These are phyloP conservation scores for Gaeumannomyces tritici DNA, from an alignment of 2,329 filamentous ascomycete genomes.

Conservation along the genomic window DNA sequence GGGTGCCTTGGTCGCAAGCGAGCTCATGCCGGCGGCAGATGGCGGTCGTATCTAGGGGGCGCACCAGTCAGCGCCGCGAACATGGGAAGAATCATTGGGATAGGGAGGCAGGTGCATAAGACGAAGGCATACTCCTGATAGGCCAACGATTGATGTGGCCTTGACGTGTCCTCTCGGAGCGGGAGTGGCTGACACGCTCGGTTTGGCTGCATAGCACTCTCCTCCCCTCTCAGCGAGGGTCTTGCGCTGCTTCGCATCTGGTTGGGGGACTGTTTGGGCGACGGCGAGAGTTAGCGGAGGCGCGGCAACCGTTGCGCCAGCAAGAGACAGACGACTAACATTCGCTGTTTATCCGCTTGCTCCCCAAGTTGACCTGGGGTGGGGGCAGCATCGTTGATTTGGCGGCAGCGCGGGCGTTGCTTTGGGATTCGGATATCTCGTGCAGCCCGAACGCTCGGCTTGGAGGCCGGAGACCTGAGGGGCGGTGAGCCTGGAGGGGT, in stretches of 20 bases:
- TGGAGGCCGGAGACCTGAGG: conserved; percentile 11
- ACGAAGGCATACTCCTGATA: conserved; percentile 5
- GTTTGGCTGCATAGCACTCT: conserved; percentile 33
- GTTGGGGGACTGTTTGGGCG: conserved; percentile 32
- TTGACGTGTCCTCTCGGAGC: conserved; percentile 24
- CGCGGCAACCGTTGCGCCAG: not conserved
- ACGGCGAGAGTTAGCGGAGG: not conserved
- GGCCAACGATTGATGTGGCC: conserved; percentile 19
- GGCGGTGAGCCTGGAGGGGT: not conserved
- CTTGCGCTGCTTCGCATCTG: conserved; percentile 48
- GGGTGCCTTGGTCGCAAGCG: not conserved
- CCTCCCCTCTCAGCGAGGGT: conserved; percentile 44
- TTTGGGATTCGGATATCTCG: conserved; percentile 52
- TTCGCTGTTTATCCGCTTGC: conserved; percentile 32
- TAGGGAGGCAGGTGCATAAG: not conserved
- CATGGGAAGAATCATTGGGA: not conserved
- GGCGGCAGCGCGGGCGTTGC: conserved; percentile 36
- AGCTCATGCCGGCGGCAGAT: conserved; percentile 8
- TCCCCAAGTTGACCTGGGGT: conserved; percentile 23
- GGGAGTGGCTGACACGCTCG: conserved; percentile 23
- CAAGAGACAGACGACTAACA: not conserved
- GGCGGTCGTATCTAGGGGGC: conserved; percentile 24
- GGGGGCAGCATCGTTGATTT: conserved; percentile 19
- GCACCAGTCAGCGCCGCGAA: not conserved
- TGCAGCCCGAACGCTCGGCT: conserved; percentile 24